A percentile compares a stretch with the other conserved stretches of the same genome.
Evolutionary conservation across 805 yeast species (phyloP).

Genomic region (Starmerella riodocensis): DNA sequence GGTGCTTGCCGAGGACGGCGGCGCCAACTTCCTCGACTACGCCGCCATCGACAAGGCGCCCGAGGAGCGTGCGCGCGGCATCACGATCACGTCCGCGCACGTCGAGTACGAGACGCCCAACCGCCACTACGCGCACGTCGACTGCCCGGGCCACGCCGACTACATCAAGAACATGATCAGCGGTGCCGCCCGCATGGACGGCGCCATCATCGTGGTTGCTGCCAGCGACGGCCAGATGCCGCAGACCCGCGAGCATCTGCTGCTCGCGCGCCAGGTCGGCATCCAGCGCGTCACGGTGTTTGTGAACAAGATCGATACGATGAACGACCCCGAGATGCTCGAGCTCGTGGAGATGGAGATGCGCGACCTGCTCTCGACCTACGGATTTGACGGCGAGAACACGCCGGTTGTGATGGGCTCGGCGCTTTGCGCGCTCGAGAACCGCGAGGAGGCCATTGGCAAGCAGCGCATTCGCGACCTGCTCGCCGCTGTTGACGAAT

Average conservation of each 20-base stretch:
- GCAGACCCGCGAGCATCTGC: slow-evolving; percentile 96
- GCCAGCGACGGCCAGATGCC: slow-evolving; percentile 99
- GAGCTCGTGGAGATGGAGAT: slow-evolving; percentile 99
- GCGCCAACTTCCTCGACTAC: slow-evolving; percentile 88
- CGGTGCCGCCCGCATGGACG: slow-evolving; percentile 99
- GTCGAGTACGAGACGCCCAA: slow-evolving; percentile 91
- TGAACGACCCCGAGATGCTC: slow-evolving; percentile 97
- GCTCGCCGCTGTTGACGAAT: slow-evolving; percentile 82
- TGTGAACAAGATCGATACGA: slow-evolving; percentile 94
- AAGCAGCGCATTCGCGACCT: slow-evolving; percentile 67
- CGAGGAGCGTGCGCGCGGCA: slow-evolving; percentile 99
- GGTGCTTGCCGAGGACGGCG: slow-evolving; percentile 75
- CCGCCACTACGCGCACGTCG: slow-evolving; percentile 96
- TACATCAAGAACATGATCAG: slow-evolving; percentile 98
- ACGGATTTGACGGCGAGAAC: slow-evolving; percentile 97
- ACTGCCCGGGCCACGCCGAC: slow-evolving; percentile 98
- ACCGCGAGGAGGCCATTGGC: slow-evolving; percentile 81
- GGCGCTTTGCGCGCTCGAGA: slow-evolving; percentile 92
- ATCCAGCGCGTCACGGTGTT: slow-evolving; percentile 94
- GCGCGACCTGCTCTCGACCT: slow-evolving; percentile 84
- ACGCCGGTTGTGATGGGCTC: slow-evolving; percentile 98
- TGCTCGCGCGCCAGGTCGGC: slow-evolving; percentile 98
- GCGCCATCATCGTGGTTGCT: slow-evolving; percentile 98
- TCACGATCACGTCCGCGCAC: slow-evolving; percentile 94
- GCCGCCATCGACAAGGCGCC: slow-evolving; percentile 93